Conservation (phyloP, 352 stramenopile species). For the Phytopythium boreale region DNA sequence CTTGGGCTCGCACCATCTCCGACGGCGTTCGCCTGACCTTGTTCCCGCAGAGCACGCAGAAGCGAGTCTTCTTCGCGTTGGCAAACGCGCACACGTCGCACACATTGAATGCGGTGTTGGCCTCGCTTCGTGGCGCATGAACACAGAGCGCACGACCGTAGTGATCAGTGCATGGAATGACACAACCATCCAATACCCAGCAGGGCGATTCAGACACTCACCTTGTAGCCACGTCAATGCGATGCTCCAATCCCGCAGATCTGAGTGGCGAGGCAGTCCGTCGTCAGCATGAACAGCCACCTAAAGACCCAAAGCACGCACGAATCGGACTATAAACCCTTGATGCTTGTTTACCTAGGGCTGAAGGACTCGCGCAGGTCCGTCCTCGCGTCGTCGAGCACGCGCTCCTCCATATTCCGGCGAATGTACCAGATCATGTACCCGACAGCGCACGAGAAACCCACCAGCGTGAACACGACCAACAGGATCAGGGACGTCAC, state of each 20-base stretch:
- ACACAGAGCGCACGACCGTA: background rate
- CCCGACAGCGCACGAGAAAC: constrained; percentile 27
- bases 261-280: constrained; percentile 5
- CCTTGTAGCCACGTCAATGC: constrained; percentile 41
- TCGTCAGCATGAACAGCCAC: background rate
- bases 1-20: constrained; percentile 11
- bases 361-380: constrained; percentile 29
- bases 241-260: constrained; percentile 28
- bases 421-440: constrained; percentile 31
- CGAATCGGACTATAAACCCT: too few species aligned
- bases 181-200: background rate
- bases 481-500: constrained; percentile 20
- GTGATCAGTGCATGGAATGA: background rate
- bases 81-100: constrained; percentile 41
- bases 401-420: constrained; percentile 13
- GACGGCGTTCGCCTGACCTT: constrained; percentile 25
- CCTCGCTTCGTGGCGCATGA: constrained; percentile 22
- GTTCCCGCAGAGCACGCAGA: constrained; percentile 43
- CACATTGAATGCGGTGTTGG: constrained; percentile 20
- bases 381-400: background rate
- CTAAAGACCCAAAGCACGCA: background rate
- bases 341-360: constrained; percentile 11
- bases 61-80: constrained; percentile 38
- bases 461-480: constrained; percentile 32
- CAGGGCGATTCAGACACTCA: constrained; percentile 1